Percentiles rank a stretch among this genome's conserved stretches.
Conservation (phyloP, 441 rosid species). For the Syzygium malaccense region DNA sequence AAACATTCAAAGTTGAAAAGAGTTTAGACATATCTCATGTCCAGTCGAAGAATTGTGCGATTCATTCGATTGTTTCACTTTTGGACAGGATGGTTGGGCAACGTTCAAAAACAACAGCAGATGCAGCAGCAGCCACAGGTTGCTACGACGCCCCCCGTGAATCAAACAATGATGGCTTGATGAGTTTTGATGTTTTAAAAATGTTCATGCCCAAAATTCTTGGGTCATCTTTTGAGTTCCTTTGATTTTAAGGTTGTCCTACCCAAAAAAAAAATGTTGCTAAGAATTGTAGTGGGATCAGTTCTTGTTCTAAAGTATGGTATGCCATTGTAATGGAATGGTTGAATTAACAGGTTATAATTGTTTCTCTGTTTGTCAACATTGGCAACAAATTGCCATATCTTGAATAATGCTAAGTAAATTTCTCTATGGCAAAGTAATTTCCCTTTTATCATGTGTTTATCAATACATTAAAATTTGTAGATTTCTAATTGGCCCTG, state of each 20-base stretch:
- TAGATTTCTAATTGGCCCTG: neutral
- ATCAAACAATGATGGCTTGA: conserved; percentile 51
- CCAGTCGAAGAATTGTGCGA: neutral
- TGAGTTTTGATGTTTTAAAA: neutral
- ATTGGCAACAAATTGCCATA: neutral
- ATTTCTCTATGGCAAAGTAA: neutral
- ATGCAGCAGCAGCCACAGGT: conserved; percentile 26
- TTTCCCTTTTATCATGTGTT: neutral
- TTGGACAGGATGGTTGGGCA: conserved; percentile 30
- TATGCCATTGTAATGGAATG: neutral
- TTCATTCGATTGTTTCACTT: neutral
- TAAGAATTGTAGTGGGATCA: neutral
- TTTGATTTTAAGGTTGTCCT: neutral
- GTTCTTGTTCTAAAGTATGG: neutral
- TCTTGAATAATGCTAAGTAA: neutral
- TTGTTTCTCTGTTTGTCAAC: neutral
- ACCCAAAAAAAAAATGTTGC: neutral
- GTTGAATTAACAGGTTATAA: neutral
- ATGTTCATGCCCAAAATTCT: neutral
- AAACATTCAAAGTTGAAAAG: neutral
- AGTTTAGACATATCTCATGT: neutral
- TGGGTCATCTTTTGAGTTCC: neutral
- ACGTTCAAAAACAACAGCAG: conserved; percentile 7
- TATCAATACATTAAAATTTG: neutral
- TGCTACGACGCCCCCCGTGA: conserved; percentile 43